Conservation (phyloP, 2,329 filamentous ascomycete species). For the Tolypocladium cylindrosporum region DNA sequence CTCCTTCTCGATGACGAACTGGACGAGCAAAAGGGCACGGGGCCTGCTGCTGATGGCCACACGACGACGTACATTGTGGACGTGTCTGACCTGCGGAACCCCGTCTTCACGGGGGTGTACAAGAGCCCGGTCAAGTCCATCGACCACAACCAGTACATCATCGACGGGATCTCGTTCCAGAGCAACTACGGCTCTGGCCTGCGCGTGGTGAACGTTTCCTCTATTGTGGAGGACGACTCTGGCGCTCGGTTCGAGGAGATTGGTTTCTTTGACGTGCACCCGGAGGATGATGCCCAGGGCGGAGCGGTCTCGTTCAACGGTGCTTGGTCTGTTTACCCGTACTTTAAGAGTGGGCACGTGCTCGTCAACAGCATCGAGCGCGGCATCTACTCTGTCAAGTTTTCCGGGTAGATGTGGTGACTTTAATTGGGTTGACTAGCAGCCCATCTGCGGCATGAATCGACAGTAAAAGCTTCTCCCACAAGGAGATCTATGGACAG, state of each 20-base stretch:
- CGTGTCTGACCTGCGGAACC: slow-evolving; percentile 26
- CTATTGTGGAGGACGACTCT: slow-evolving; percentile 22
- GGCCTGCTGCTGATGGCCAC: slow-evolving; percentile 23
- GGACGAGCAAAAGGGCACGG: slow-evolving; percentile 32
- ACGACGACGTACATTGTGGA: slow-evolving; percentile 38
- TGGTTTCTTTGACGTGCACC: slow-evolving; percentile 35
- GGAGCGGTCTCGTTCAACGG: slow-evolving; percentile 27
- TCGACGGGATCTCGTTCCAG: slow-evolving; percentile 32
- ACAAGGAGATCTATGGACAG: too few species aligned
- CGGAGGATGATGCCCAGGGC: slow-evolving; percentile 38
- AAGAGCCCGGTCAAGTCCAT: slow-evolving; percentile 26
- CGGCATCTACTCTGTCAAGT: slow-evolving; percentile 31
- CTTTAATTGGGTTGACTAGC: background rate
- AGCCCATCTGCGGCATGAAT: too few species aligned
- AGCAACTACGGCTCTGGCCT: slow-evolving; percentile 36
- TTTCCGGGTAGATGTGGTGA: background rate
- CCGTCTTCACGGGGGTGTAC: slow-evolving; percentile 28
- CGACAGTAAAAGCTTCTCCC: too few species aligned
- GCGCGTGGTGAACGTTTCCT: slow-evolving; percentile 22
- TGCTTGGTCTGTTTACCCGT: slow-evolving; percentile 37
- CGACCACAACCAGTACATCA: slow-evolving; percentile 37
- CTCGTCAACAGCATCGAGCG: slow-evolving; percentile 39
- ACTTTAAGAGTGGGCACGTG: slow-evolving; percentile 33
- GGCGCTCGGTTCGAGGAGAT: slow-evolving; percentile 28
- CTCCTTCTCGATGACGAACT: slow-evolving; percentile 38